These are phyloP conservation scores for Fraxinus ornus DNA, from an alignment of 305 asterid species.

Conservation along the genomic window DNA sequence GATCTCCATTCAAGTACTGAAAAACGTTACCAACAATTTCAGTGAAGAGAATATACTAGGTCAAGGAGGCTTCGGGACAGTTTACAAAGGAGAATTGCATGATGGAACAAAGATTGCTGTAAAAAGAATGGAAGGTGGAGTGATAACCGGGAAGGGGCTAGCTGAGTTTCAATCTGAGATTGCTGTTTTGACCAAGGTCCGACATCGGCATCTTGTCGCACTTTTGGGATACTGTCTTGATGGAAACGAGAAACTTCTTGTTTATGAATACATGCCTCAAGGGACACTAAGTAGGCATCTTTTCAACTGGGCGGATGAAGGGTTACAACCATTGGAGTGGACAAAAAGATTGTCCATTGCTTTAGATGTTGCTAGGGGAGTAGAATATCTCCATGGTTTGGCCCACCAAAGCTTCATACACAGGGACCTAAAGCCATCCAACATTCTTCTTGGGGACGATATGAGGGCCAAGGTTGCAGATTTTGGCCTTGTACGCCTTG, in stretches of 20 bases:
- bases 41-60: conserved; percentile 70
- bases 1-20: conserved; percentile 82
- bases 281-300: conserved; percentile 77
- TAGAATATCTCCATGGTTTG: conserved; percentile 84
- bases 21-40: conserved; percentile 74
- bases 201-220: conserved; percentile 90
- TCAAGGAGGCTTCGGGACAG: conserved; percentile 89
- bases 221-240: conserved; percentile 92
- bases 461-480: conserved; percentile 95
- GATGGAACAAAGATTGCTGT: conserved; percentile 95
- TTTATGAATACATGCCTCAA: conserved; percentile 90
- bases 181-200: conserved; percentile 82
- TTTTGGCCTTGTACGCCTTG: conserved; percentile 92
- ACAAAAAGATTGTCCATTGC: conserved; percentile 73
- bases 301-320: conserved; percentile 75
- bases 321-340: conserved; percentile 81
- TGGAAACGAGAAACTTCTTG: conserved; percentile 87
- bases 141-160: conserved; percentile 73
- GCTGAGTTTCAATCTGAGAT: conserved; percentile 86
- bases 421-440: conserved; percentile 90
- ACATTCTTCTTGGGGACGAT: conserved; percentile 87
- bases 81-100: conserved; percentile 85
- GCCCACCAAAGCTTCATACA: conserved; percentile 97
- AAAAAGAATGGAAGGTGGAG: conserved; percentile 89
- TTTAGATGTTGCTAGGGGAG: conserved; percentile 87